Percentiles rank a stretch among this genome's conserved stretches.
Evolutionary conservation across 2,329 filamentous ascomycete species (phyloP).

Genomic region (Pseudogymnoascus sp.): DNA sequence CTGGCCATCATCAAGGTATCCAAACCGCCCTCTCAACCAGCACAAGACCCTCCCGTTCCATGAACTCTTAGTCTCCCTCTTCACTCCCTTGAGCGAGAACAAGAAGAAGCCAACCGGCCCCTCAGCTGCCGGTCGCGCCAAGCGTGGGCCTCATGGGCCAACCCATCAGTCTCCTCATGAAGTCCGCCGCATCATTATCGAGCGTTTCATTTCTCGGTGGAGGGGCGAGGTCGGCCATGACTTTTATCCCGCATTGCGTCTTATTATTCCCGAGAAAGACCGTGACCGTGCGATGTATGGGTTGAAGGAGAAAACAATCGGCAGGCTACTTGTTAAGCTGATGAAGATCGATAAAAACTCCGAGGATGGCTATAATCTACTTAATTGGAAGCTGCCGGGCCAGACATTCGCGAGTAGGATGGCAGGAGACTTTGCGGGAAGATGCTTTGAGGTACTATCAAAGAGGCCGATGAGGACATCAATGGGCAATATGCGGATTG

Average conservation of each 20-base stretch:
- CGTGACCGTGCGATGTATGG: conserved; percentile 88
- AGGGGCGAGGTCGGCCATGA: conserved; percentile 81
- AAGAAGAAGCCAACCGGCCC: conserved; percentile 52
- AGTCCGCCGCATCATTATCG: conserved; percentile 69
- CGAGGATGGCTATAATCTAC: conserved; percentile 73
- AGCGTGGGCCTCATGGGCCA: conserved; percentile 50
- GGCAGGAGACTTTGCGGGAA: conserved; percentile 85
- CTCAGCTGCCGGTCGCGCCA: conserved; percentile 41
- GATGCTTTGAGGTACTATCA: conserved; percentile 78
- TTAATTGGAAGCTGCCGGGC: conserved; percentile 89
- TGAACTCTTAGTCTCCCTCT: conserved; percentile 66
- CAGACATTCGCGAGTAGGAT: conserved; percentile 52
- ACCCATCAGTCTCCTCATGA: conserved; percentile 61
- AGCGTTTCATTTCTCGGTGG: conserved; percentile 81
- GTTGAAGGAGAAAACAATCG: conserved; percentile 85
- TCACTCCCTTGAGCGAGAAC: conserved; percentile 71
- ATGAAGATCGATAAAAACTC: conserved; percentile 88
- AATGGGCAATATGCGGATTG: conserved; percentile 73
- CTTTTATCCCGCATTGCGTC: conserved; percentile 83
- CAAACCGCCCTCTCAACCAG: conserved; percentile 73
- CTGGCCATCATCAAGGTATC: conserved; percentile 48
- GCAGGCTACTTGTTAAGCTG: conserved; percentile 81
- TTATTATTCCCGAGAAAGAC: conserved; percentile 90
- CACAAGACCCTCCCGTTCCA: conserved; percentile 74
- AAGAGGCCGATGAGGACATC: conserved; percentile 70